These are phyloP conservation scores for Diaporthe vexans DNA, from an alignment of 2,329 filamentous ascomycete genomes.

Conservation along the genomic window DNA sequence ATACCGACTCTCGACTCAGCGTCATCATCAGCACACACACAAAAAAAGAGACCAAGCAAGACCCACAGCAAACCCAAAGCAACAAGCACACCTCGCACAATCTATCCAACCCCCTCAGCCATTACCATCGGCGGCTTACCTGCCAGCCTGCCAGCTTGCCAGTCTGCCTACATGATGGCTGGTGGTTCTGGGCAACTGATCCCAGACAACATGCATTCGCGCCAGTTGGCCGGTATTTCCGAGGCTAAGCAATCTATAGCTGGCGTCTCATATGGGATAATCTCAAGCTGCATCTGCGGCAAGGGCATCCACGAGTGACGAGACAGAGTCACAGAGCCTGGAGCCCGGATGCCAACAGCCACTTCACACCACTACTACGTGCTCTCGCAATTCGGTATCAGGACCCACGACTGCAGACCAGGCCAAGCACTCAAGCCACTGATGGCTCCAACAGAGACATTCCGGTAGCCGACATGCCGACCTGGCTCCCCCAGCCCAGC, in stretches of 20 bases:
- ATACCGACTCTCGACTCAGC: background rate
- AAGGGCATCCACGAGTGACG: slow-evolving; percentile 24
- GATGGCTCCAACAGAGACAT: slow-evolving; percentile 17
- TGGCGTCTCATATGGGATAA: slow-evolving; percentile 25
- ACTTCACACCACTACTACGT: background rate
- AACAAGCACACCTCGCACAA: slow-evolving; percentile 9
- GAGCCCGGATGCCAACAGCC: slow-evolving; percentile 25
- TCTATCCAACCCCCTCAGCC: slow-evolving; percentile 18
- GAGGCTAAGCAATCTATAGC: slow-evolving; percentile 32
- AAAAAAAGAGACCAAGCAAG: too few species aligned
- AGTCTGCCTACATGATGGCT: background rate
- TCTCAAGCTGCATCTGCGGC: slow-evolving; percentile 24
- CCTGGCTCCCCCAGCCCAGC: background rate
- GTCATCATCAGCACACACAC: background rate
- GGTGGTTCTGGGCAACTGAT: slow-evolving; percentile 12
- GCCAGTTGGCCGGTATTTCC: slow-evolving; percentile 27
- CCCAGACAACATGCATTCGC: background rate
- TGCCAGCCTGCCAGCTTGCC: too few species aligned
- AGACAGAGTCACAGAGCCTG: slow-evolving; percentile 3
- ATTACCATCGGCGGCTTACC: background rate
- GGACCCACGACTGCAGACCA: slow-evolving; percentile 6
- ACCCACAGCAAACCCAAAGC: too few species aligned
- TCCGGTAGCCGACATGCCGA: slow-evolving; percentile 25
- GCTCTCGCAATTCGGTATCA: background rate
- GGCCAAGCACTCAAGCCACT: slow-evolving; percentile 20